These are phyloP conservation scores for Infundibulicybe gibba DNA, from an alignment of 768 basidiomycete genomes.

Conservation along the genomic window DNA sequence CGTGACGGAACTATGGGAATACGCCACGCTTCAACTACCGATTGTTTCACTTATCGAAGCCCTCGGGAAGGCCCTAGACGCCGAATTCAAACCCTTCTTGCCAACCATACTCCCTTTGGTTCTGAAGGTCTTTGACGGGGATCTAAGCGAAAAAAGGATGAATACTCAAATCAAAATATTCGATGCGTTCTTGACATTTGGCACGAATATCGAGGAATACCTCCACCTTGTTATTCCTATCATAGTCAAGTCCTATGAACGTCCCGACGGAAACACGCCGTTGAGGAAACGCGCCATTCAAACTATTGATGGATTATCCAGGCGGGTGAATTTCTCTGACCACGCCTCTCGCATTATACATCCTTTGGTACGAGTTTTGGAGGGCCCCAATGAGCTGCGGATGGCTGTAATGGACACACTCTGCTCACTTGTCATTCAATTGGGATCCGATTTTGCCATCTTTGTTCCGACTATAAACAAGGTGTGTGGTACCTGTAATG, in stretches of 20 bases:
- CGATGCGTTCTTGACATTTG: slow-evolving; percentile 93
- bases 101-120: slow-evolving; percentile 87
- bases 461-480: slow-evolving; percentile 98
- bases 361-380: slow-evolving; percentile 86
- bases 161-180: slow-evolving; percentile 86
- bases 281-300: slow-evolving; percentile 88
- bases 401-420: slow-evolving; percentile 90
- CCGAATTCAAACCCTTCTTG: slow-evolving; percentile 96
- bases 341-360: slow-evolving; percentile 97
- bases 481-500: slow-evolving; percentile 32
- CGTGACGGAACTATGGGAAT: slow-evolving; percentile 91
- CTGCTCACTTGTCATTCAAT: slow-evolving; percentile 87
- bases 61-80: slow-evolving; percentile 88
- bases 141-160: slow-evolving; percentile 74
- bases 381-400: slow-evolving; percentile 69
- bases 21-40: slow-evolving; percentile 76
- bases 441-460: slow-evolving; percentile 95
- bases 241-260: slow-evolving; percentile 88
- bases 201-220: slow-evolving; percentile 96
- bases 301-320: slow-evolving; percentile 86
- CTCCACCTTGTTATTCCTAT: slow-evolving; percentile 95
- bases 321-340: slow-evolving; percentile 95
- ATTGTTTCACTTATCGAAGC: slow-evolving; percentile 92
- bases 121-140: slow-evolving; percentile 89
- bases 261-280: slow-evolving; percentile 64